Base-by-base conservation (phyloP, 768 basidiomycete genomes). In the Amanita molliuscula region DNA sequence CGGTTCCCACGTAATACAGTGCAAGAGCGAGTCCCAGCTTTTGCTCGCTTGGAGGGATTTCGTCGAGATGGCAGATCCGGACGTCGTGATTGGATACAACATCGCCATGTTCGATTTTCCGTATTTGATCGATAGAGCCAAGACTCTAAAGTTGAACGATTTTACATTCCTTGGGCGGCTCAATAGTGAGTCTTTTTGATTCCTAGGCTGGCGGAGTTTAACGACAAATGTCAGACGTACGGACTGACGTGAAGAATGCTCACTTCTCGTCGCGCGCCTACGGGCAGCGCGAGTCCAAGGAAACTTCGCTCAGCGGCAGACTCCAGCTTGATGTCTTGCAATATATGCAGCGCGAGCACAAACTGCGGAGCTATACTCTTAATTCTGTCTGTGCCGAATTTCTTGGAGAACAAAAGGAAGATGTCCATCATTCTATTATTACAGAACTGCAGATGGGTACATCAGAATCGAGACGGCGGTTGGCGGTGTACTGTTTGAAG, bases 191-290 rank as follows among this genome's bases (percentile, higher is more conserved):
- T 56, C 11, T 29, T 40, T 4, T 47, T 23, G 23, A 20, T 38
- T 29, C 23, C 34, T 25, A 16, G 16, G 7, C 28, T 36, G 33
- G 9, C 16, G 40, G 34, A 15, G 38, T 33, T 56, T 49, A 54
- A 51, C 40, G 25, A 28, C 33, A 15, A 9, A 49, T 28, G 20
- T 36, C 56, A 97, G 95, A 77, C 51, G 58, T 75, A 48, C 84
- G 77, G 65, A 81, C 91, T 0, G 83, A 87, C 62, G 77, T 81
- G 44, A 97, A 95, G 65, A 88, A 85, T 48, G 91, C 96, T 0
- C 96, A 99, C 63, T 99, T 99, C 67, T 96, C 93, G 5, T 97
- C 94, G 0, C 96, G 92, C 61, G 96, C 96, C 0, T 98, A 93
- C 58, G 96, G 96, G 16, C 88, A 92, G 58, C 87, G 96, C 44